Evolutionary conservation across 139 green algal genomes (phyloP).

Genomic region (Picochlorum sp.): DNA sequence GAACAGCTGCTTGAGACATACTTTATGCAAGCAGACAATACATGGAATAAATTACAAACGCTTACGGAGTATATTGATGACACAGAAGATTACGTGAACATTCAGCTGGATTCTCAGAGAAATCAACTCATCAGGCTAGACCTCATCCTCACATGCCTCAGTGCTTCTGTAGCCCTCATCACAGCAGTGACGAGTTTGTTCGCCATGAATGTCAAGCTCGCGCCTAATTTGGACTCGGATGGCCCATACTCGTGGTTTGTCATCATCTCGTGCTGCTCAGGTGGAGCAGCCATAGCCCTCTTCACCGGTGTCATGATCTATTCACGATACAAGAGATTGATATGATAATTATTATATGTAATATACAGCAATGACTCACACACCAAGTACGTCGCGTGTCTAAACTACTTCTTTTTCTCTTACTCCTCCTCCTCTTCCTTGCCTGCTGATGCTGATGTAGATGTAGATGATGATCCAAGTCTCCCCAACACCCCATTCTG

Average conservation of each 20-base stretch:
- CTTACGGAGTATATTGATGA: constrained; percentile 89
- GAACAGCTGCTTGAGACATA: constrained; percentile 72
- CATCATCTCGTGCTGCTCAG: constrained; percentile 6
- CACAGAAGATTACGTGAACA: constrained; percentile 93
- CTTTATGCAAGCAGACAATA: constrained; percentile 54
- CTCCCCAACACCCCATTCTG: too few relatives aligned
- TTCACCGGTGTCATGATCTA: constrained; percentile 24
- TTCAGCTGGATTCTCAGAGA: constrained; percentile 79
- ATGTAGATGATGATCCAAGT: too few relatives aligned
- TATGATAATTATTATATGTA: neutral
- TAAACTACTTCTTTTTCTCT: too few relatives aligned
- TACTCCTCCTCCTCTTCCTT: too few relatives aligned
- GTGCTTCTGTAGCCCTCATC: constrained; percentile 61
- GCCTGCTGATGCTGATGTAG: too few relatives aligned
- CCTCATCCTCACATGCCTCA: constrained; percentile 74
- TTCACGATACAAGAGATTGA: constrained; percentile 24
- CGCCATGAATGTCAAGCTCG: constrained; percentile 83
- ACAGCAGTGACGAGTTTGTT: constrained; percentile 74
- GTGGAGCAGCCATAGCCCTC: constrained; percentile 6
- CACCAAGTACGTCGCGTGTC: too few relatives aligned
- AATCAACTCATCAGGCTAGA: constrained; percentile 79
- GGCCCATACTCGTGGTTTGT: constrained; percentile 27
- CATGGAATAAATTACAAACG: constrained; percentile 61
- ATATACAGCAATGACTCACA: too few relatives aligned
- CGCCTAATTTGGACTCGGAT: neutral